Evolutionary conservation across 805 yeast species (phyloP), one percentile per base, ranked within the genome.

Genomic region (Wickerhamiella azyma): DNA sequence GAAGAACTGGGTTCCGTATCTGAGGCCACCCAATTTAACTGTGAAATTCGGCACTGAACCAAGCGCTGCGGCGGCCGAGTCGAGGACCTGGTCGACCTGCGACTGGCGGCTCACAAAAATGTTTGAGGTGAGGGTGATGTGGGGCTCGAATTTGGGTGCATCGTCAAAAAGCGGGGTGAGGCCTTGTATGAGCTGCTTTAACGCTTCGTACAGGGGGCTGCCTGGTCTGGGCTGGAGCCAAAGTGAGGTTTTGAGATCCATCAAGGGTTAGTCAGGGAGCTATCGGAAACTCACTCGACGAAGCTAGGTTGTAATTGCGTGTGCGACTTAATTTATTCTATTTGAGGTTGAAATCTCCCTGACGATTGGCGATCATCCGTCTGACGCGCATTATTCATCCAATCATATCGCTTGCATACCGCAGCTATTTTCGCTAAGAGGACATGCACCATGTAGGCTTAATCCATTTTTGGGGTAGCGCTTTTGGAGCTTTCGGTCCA

Each of bases 181-280:
- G 9, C 85, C 77, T n/a, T 71, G 65, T 60, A 79, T 78, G 32
- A 80, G 65, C 16, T 81, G 73, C 11, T 66, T 63, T 18, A 83
- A 60, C 41, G 75, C 74, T 42, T 78, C 83, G 54, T 72, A 60
- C 18, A 79, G 63, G 29, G 70, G 69, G 4, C 79, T 62, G 39
- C 71, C 72, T 16, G 65, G 66, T 45, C 67, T 72, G 1, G 94
- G 94, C 59, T 79, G 76, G 38, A 80, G 75, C 94, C 94, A 83
- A 43, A 83, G 66, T 48, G 92, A 55, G 3, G 56, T 48, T 38
- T 50, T 44, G 32, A 41, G 24, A 9, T 46, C 36, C 40, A 30
- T 30, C 6, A 7, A 5, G 24, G 24, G 24, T 21, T 21, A 21
- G 24, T 21, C 24, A 21, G 24, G 24, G 24, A n/a, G n/a, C n/a